Base-by-base conservation (phyloP, 768 basidiomycete species). In the Lactarius evosmus region DNA sequence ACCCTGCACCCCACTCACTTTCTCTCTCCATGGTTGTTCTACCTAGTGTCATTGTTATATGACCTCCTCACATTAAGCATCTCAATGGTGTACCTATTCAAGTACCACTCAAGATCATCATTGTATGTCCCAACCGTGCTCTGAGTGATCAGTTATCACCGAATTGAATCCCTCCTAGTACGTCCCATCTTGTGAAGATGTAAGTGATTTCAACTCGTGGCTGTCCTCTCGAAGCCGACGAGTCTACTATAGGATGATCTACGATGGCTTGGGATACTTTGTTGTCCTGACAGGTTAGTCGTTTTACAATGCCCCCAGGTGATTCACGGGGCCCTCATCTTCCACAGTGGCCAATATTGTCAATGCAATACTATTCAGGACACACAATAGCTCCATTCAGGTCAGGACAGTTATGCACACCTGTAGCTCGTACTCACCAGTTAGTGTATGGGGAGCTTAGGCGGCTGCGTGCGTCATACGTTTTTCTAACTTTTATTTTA, bases 191-290 rank as follows among this genome's bases (percentile, higher is more conserved):
- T 17, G 61, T 70, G 41, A 66, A 66, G 55, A 64, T 71, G 72
- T 74, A 49, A 12, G 72, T 67, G 25, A n/a, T 4, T n/a, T n/a
- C 29, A 49, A 46, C 44, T 40, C 12, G 16, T 19, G 22, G 27
- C 46, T 32, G 25, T 52, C 38, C 22, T 7, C 30, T 17, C 19
- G 2, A 3, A n/a, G 87, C n/a, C n/a, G n/a, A n/a, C n/a, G n/a
- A n/a, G n/a, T n/a, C n/a, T n/a, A n/a, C n/a, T n/a, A n/a, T n/a
- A n/a, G n/a, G n/a, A n/a, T n/a, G n/a, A n/a, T n/a, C n/a, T n/a
- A n/a, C n/a, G n/a, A n/a, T n/a, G n/a, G 87, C 22, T 73, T 88
- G 22, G 81, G 82, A 22, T 88, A 86, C 70, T 84, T 88, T 63
- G 65, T 85, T 41, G 76, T 76, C 4, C 72, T 88, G 46, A 84